phyloP scores from a whole-genome alignment of 2,329 filamentous ascomycete species.

The Colletotrichum destructivum region DNA sequence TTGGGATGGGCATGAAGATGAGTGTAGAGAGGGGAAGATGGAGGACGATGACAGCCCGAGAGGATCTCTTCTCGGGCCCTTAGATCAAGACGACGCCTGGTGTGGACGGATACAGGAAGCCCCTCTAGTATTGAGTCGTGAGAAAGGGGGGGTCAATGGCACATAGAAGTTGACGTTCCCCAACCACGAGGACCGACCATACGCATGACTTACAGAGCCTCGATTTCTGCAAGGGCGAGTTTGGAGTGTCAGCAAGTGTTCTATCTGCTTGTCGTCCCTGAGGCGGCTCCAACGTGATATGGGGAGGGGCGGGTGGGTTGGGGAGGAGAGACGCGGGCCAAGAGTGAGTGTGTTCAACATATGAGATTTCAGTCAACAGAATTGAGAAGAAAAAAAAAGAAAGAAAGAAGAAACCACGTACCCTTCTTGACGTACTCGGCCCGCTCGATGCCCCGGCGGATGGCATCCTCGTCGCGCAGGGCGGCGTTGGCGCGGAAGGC shows the following conservation, averaged over 20 bases:
- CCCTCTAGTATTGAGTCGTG: no score
- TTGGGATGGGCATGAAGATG: no score
- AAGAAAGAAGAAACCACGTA: slow-evolving; percentile 52
- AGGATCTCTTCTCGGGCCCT: no score
- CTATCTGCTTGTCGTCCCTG: background rate
- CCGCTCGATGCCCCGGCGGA: slow-evolving; percentile 80
- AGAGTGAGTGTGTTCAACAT: no score
- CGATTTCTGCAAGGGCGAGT: background rate
- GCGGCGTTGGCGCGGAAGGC: slow-evolving; percentile 85
- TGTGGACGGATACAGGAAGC: no score
- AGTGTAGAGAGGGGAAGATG: background rate
- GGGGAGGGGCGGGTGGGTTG: no score
- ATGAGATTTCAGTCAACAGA: background rate
- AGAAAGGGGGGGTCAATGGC: no score
- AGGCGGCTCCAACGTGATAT: background rate
- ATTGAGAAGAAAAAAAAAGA: background rate
- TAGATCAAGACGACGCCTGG: no score
- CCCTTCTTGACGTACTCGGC: slow-evolving; percentile 95
- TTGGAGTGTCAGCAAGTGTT: background rate
- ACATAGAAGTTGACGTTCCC: no score
- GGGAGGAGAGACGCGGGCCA: background rate
- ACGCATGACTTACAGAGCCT: background rate
- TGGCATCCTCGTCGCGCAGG: slow-evolving; percentile 80
- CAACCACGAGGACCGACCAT: no score
- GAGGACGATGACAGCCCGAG: background rate